These are phyloP conservation scores for Phyllosticta capitalensis DNA, from an alignment of 2,329 filamentous ascomycete genomes.

Conservation along the genomic window DNA sequence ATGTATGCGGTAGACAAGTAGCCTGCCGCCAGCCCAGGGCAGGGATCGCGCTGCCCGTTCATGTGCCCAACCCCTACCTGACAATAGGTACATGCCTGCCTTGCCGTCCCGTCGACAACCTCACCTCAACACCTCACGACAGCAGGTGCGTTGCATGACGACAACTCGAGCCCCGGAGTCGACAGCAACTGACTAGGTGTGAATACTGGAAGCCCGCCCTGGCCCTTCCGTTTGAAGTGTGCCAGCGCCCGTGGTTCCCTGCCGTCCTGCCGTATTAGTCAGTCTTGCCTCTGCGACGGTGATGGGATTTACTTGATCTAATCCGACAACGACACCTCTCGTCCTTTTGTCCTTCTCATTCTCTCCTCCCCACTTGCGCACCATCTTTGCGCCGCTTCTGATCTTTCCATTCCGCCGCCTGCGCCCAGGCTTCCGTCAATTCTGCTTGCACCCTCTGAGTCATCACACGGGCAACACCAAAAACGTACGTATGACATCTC, in stretches of 20 bases:
- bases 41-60: conserved; percentile 1
- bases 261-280: too few relatives aligned
- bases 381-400: neutral
- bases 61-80: too few relatives aligned
- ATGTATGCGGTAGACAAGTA: neutral
- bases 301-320: conserved; percentile 48
- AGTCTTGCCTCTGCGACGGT: neutral
- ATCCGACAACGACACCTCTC: conserved; percentile 39
- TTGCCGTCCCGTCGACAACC: neutral
- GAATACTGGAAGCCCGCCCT: neutral
- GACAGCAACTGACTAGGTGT: neutral
- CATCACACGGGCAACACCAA: neutral
- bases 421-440: too few relatives aligned
- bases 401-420: neutral
- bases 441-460: neutral
- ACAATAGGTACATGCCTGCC: neutral
- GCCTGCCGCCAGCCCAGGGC: conserved; percentile 5
- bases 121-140: neutral
- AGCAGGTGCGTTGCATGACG: conserved; percentile 1
- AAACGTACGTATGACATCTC: too few relatives aligned
- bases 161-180: conserved; percentile 5
- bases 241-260: neutral
- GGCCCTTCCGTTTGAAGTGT: neutral
- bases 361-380: neutral
- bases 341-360: neutral